These are phyloP conservation scores for Rheum nobile DNA, from an alignment of 148 eudicot species.

Conservation along the genomic window DNA sequence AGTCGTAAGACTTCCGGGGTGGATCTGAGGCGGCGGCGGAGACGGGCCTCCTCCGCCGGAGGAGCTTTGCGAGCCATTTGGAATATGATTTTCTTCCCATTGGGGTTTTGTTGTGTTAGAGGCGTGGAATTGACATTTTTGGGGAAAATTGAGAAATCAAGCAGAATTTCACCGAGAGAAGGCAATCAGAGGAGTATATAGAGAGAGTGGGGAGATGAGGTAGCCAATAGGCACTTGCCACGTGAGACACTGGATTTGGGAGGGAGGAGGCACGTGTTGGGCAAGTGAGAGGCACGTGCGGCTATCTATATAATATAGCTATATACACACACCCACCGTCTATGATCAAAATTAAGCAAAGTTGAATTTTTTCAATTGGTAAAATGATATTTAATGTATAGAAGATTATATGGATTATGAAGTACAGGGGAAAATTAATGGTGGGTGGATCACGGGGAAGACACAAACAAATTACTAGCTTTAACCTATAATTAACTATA, in stretches of 20 bases:
- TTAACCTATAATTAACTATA: background rate
- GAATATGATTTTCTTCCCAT: slow-evolving; percentile 19
- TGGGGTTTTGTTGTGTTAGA: background rate
- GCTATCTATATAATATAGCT: background rate
- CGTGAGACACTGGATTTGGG: background rate
- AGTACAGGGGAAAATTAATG: too few species aligned
- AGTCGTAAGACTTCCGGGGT: background rate
- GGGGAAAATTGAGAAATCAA: background rate
- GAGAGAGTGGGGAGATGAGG: background rate
- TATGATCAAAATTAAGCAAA: background rate
- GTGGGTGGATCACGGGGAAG: background rate
- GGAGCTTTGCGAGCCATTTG: slow-evolving; percentile 26
- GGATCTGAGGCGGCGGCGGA: background rate
- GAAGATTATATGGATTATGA: too few species aligned
- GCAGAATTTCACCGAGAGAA: background rate
- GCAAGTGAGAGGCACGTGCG: background rate
- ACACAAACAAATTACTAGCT: background rate
- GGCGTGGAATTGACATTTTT: background rate
- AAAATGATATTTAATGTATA: too few species aligned
- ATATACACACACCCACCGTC: too few species aligned
- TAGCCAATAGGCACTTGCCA: background rate
- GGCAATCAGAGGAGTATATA: background rate
- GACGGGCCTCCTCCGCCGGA: slow-evolving; percentile 16
- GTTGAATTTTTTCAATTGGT: background rate
- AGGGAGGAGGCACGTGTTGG: background rate